Base-by-base conservation (phyloP, 139 green algal genomes). In the Auxenochlorella protothecoides region DNA sequence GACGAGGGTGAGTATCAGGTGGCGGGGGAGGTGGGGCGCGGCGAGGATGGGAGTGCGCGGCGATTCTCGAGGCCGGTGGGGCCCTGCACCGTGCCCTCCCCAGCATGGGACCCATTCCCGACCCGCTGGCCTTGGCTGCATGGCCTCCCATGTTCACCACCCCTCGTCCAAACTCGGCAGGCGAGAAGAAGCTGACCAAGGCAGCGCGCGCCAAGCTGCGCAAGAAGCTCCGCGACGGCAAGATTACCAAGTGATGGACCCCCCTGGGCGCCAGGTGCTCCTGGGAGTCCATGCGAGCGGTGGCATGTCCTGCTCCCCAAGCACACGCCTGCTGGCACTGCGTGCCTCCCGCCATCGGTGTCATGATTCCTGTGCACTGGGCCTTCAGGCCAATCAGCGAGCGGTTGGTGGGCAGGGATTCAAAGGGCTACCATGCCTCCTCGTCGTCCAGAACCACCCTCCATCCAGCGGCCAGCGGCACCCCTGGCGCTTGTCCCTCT, bases 161-260 rank as follows among this genome's bases (percentile, higher is more conserved):
- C 61, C 11, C 55, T 14, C 5, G 6, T 62, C 8, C 61, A 52
- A n/a, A n/a, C 14, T 53, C 44, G 66, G 59, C 66, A 10, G 74
- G 71, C 13, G 75, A 71, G 13, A 74, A 75, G 65, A 78, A 64
- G 56, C 52, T 84, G 55, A 71, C 57, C 27, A 81, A 81, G 68
- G 66, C 75, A 13, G 67, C 75, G 67, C 76, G 66, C 62, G 69
- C 71, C 61, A 71, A 80, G 27, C 59, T 81, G 56, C 74, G 79
- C 8, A 84, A 84, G 66, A 84, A 84, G 72, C 70, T 80, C 63
- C 62, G 79, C 9, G 76, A 85, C 68, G 79, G 73, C 55, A 77
- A 77, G 61, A 64, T 64, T 2, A n/a, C 59, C 12, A 64, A 64
- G 13, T 12, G 12, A 64, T 64, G 59, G 13, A 64, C 13, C 59